Evolutionary conservation across 164 flowering plant genomes (phyloP).

Genomic region (Dillenia turbinata): DNA sequence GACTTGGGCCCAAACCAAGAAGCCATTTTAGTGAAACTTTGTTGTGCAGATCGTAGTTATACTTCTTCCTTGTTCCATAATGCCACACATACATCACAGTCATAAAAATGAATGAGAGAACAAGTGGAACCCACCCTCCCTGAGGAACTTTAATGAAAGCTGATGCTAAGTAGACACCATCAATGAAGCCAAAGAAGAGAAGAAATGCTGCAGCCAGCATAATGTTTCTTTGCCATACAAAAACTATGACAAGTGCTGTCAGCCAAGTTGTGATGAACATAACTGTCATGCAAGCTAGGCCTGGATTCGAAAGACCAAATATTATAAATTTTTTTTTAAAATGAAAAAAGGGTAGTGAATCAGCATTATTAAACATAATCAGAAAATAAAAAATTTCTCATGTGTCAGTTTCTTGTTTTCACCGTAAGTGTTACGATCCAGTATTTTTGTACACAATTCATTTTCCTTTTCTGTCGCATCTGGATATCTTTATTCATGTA

Average conservation of each 20-base stretch:
- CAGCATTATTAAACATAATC: not conserved
- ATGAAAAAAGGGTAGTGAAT: not conserved
- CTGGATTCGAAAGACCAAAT: constrained; percentile 30
- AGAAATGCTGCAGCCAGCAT: constrained; percentile 53
- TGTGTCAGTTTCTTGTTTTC: too few relatives aligned
- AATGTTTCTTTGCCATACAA: constrained; percentile 67
- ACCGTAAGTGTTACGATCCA: too few relatives aligned
- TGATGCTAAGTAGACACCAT: constrained; percentile 62
- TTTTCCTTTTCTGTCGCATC: too few relatives aligned
- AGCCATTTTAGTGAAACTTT: constrained; percentile 85
- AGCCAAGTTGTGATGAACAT: constrained; percentile 84
- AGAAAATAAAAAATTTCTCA: too few relatives aligned
- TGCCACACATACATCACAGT: constrained; percentile 76
- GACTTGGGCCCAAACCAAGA: constrained; percentile 81
- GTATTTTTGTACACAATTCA: too few relatives aligned
- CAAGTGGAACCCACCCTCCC: constrained; percentile 89
- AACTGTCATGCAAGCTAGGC: constrained; percentile 78
- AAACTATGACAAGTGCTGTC: constrained; percentile 72
- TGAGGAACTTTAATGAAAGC: constrained; percentile 70
- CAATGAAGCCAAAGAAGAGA: constrained; percentile 57
- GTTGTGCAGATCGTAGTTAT: constrained; percentile 76
- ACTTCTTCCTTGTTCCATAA: constrained; percentile 77
- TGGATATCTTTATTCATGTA: too few relatives aligned
- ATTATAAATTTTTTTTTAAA: not conserved
- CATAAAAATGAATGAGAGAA: constrained; percentile 64